Evolutionary conservation across 768 basidiomycete genomes (phyloP).

Genomic region (Saitozyma podzolica): DNA sequence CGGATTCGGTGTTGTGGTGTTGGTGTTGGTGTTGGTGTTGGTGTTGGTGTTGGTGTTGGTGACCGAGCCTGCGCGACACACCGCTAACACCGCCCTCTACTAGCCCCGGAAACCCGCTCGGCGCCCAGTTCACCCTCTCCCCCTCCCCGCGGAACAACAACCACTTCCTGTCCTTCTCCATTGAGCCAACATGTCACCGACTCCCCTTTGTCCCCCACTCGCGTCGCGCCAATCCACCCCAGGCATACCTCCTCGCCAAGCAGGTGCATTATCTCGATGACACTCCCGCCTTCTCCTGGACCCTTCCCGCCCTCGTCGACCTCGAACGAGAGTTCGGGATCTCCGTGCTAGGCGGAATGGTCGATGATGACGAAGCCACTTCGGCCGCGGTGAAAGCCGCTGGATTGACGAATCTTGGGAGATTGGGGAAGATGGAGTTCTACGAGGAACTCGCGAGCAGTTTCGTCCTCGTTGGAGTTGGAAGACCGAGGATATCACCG

Average conservation of each 20-base stretch:
- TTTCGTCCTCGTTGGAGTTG: conserved; percentile 38
- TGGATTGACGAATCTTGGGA: conserved; percentile 34
- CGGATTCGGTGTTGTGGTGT: no score
- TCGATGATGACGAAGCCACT: conserved; percentile 31
- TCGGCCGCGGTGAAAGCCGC: conserved; percentile 14
- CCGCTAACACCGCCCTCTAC: no score
- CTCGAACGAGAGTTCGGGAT: conserved; percentile 21
- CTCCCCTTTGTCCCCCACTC: conserved; percentile 15
- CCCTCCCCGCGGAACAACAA: conserved; percentile 23
- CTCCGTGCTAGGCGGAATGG: conserved; percentile 22
- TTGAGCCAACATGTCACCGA: conserved; percentile 39
- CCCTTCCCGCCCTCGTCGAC: conserved; percentile 17
- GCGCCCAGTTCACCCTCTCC: conserved; percentile 38
- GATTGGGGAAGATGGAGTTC: conserved; percentile 34
- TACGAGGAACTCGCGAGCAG: conserved; percentile 31
- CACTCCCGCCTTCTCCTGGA: conserved; percentile 31
- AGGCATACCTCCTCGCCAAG: conserved; percentile 44
- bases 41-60: no score
- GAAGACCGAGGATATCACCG: conserved; percentile 38
- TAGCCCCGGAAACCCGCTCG: conserved; percentile 33
- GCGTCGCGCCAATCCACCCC: conserved; percentile 20
- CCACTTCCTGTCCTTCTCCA: conserved; percentile 38
- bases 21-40: no score
- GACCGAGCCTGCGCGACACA: no score
- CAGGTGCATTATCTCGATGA: conserved; percentile 31